Conservation (phyloP, 1,284 basidiomycete species). For the Cutaneotrichosporon mucoides region DNA sequence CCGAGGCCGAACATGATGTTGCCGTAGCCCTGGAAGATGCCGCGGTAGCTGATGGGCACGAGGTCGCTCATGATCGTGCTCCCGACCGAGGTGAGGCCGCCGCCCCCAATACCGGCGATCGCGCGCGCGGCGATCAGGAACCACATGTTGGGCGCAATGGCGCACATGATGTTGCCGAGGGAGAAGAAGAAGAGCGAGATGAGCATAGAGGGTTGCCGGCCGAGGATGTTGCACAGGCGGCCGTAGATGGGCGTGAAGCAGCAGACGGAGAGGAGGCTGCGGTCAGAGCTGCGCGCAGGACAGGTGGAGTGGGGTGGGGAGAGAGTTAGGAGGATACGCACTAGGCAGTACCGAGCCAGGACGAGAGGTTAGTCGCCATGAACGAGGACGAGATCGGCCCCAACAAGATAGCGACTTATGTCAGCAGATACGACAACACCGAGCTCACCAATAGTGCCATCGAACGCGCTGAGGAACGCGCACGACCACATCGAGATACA, state of each 20-base stretch:
- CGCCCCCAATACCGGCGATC: slow-evolving; percentile 84
- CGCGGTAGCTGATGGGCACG: slow-evolving; percentile 69
- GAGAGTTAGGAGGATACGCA: slow-evolving; percentile 10
- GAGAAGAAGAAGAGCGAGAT: slow-evolving; percentile 75
- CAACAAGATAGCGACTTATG: slow-evolving; percentile 57
- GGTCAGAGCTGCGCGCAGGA: background rate
- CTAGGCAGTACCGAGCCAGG: slow-evolving; percentile 76
- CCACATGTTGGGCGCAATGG: slow-evolving; percentile 75
- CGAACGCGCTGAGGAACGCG: slow-evolving; percentile 68
- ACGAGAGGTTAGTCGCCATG: slow-evolving; percentile 56
- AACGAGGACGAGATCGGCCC: slow-evolving; percentile 46
- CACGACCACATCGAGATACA: slow-evolving; percentile 37
- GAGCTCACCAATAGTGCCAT: slow-evolving; percentile 54
- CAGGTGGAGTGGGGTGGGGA: background rate
- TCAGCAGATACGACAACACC: background rate
- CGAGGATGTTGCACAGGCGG: slow-evolving; percentile 78
- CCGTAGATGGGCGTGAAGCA: slow-evolving; percentile 89
- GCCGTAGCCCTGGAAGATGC: slow-evolving; percentile 81
- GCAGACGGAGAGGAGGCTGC: slow-evolving; percentile 67
- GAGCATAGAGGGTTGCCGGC: slow-evolving; percentile 67
- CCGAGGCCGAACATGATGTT: slow-evolving; percentile 59
- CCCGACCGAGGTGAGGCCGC: slow-evolving; percentile 56
- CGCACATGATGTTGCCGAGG: slow-evolving; percentile 74
- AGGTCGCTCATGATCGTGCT: slow-evolving; percentile 46
- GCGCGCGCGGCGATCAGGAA: slow-evolving; percentile 73